Evolutionary conservation across 2,329 filamentous ascomycete genomes (phyloP), one percentile per base, ranked within the genome.

Genomic region (Didymella pomorum): DNA sequence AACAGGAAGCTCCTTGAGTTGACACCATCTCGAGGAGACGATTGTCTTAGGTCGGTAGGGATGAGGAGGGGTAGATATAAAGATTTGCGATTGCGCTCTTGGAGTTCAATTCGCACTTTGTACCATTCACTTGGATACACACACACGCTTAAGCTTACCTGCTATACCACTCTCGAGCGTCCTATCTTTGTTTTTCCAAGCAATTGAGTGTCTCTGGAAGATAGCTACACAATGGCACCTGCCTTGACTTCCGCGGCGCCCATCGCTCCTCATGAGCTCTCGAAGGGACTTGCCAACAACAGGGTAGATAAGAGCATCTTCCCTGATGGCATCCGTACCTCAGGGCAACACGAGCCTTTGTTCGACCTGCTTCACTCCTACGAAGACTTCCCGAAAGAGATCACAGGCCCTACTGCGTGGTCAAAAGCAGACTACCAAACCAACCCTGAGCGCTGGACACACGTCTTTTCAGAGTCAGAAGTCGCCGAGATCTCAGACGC

Each of bases 361-460:
- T 89, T 88, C 71, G 81, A 87, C 29, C 78, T 83, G 9, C 76
- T 94, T n/a, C 80, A 79, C 47, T 85, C 89, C 0, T 94, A 92
- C 74, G 81, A 84, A 0, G 82, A 84, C 16, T 94, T 93, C 69
- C 91, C 91, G 42, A 85, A 85, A 58, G 78, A 88, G 60, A 92
- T 93, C 72, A 82, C 82, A 0, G 90, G 90, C 11, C 85, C 85
- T 0, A 93, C 90, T 0, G 86, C 91, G 28, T 95, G 91, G 91
- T 82, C 84, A 52, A 82, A 84, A 5, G 83, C 86, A 28, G 88
- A 91, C 29, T 91, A 88, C 69, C 80, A 79, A 52, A 75, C 83
- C 63, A 80, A 84, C 66, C 86, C 88, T 0, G 87, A 90, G 67
- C 83, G 83, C 74, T 94, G 91, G 91, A 87, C 88, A 5, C 90